These are phyloP conservation scores for Solanum habrochaites DNA, from an alignment of 257 asterid genomes.

Conservation along the genomic window DNA sequence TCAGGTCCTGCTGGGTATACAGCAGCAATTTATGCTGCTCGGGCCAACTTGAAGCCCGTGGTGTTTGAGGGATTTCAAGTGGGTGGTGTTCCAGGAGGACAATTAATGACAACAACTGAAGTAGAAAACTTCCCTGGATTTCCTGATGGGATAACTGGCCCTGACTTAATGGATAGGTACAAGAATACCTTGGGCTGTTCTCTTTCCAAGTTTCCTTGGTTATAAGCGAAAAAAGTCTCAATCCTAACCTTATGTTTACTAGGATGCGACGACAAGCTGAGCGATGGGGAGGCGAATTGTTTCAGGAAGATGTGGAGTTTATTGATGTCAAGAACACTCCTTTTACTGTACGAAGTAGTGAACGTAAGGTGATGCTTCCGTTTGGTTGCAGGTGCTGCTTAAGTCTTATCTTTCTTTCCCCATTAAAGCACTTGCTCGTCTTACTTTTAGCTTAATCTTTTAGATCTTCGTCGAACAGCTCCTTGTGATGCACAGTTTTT, in stretches of 20 bases:
- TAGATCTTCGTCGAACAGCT: not conserved
- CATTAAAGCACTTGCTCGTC: not conserved
- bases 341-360: conserved; percentile 75
- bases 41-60: conserved; percentile 89
- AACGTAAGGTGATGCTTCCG: conserved; percentile 63
- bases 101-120: conserved; percentile 92
- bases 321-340: conserved; percentile 68
- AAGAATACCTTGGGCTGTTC: not conserved
- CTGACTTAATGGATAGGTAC: conserved; percentile 94
- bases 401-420: not conserved
- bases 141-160: conserved; percentile 95
- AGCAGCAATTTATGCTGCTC: conserved; percentile 84
- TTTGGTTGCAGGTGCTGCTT: not conserved
- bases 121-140: conserved; percentile 97
- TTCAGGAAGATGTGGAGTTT: conserved; percentile 87
- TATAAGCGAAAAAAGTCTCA: not conserved
- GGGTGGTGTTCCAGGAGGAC: conserved; percentile 99
- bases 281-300: conserved; percentile 92
- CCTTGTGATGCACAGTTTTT: not conserved
- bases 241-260: not conserved
- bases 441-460: not conserved
- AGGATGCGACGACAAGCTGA: conserved; percentile 90
- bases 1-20: conserved; percentile 99
- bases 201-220: not conserved
- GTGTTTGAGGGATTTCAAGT: conserved; percentile 89